Evolutionary conservation across 2,329 filamentous ascomycete genomes (phyloP).

Genomic region (Dothiorella sarmentorum): DNA sequence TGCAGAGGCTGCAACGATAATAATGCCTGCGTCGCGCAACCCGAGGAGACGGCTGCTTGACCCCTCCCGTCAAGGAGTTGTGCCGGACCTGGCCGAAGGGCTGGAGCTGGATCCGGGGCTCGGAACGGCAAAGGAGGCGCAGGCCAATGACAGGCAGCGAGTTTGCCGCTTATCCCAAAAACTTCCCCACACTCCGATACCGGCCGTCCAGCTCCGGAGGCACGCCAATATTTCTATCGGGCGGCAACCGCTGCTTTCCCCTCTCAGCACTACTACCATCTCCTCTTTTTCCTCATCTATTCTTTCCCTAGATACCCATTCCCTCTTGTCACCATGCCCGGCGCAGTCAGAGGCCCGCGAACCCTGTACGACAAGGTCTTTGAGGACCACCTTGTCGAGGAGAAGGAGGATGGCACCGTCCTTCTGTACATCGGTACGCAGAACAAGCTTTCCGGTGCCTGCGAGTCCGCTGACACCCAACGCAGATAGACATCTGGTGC

Average conservation of each 20-base stretch:
- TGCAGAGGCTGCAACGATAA: neutral
- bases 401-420: slow-evolving; percentile 89
- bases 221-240: slow-evolving; percentile 16
- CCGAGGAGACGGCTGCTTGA: neutral
- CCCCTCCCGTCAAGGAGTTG: neutral
- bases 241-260: slow-evolving; percentile 1
- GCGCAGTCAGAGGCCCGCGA: slow-evolving; percentile 65
- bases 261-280: slow-evolving; percentile 4
- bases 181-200: slow-evolving; percentile 14
- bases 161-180: slow-evolving; percentile 16
- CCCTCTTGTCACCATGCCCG: slow-evolving; percentile 63
- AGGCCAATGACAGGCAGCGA: slow-evolving; percentile 12
- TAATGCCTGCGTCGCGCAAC: neutral
- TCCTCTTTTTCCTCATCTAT: neutral
- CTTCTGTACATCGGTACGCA: slow-evolving; percentile 84
- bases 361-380: slow-evolving; percentile 99
- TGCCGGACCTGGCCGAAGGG: neutral
- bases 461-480: slow-evolving; percentile 25
- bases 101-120: neutral
- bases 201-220: slow-evolving; percentile 2
- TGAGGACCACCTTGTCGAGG: slow-evolving; percentile 87
- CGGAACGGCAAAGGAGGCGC: too few relatives aligned
- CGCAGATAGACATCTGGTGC: slow-evolving; percentile 87
- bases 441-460: neutral
- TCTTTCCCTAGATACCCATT: slow-evolving; percentile 23